Percentiles rank a stretch among this genome's conserved stretches.
phyloP scores from a whole-genome alignment of 441 rosid species.

The Croton setiger region DNA sequence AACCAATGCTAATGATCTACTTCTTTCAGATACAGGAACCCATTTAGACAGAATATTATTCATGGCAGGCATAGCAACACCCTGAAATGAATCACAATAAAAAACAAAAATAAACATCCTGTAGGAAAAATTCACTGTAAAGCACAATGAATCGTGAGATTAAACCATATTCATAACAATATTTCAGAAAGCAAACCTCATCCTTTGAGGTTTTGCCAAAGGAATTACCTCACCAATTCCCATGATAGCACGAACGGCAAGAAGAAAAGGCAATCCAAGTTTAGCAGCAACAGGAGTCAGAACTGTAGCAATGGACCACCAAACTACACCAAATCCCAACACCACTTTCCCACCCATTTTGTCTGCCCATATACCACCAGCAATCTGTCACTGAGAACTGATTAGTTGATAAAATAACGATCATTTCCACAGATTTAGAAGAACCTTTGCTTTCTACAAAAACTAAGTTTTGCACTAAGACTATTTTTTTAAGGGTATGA shows the following conservation, averaged over 20 bases:
- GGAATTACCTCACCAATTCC: conserved; percentile 81
- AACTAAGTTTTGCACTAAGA: not conserved
- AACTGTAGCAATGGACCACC: conserved; percentile 91
- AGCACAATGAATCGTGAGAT: not conserved
- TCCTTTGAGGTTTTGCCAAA: not conserved
- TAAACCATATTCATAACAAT: not conserved
- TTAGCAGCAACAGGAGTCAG: conserved; percentile 87
- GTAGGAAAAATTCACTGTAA: not conserved
- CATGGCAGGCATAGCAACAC: conserved; percentile 99
- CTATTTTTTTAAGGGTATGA: not conserved
- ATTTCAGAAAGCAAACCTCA: not conserved
- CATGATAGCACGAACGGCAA: conserved; percentile 84
- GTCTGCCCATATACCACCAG: conserved; percentile 97
- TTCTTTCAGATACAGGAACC: conserved; percentile 94
- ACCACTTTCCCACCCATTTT: conserved; percentile 82
- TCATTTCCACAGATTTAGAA: not conserved
- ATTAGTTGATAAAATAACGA: conserved; percentile 15
- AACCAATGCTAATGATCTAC: conserved; percentile 83
- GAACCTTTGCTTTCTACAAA: not conserved
- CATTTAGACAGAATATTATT: conserved; percentile 86
- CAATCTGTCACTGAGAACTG: conserved; percentile 52
- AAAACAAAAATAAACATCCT: not conserved
- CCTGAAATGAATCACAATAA: conserved; percentile 39
- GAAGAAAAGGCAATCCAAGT: conserved; percentile 77
- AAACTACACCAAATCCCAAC: conserved; percentile 78